Percentiles rank a stretch among this genome's conserved stretches.
These are phyloP conservation scores for Thelonectria rubi DNA, from an alignment of 2,329 filamentous ascomycete genomes.

Conservation along the genomic window DNA sequence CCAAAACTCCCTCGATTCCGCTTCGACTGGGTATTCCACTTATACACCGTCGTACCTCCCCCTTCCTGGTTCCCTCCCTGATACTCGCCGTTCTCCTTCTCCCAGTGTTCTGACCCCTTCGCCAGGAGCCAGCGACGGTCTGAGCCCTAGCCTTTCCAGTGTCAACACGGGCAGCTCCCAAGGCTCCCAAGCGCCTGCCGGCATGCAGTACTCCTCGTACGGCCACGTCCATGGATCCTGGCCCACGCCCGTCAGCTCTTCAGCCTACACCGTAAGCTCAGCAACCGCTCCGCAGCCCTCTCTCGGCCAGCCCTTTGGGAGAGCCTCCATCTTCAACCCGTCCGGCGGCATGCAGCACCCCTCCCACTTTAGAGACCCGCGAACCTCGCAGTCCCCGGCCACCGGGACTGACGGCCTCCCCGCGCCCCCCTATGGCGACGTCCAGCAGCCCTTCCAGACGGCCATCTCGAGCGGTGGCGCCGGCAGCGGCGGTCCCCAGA, in stretches of 20 bases:
- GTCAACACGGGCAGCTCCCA: slow-evolving; percentile 68
- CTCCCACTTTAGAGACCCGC: slow-evolving; percentile 40
- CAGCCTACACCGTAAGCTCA: slow-evolving; percentile 63
- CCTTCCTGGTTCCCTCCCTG: slow-evolving; percentile 40
- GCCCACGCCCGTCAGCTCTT: slow-evolving; percentile 60
- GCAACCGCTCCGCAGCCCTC: slow-evolving; percentile 43
- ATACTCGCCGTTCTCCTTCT: slow-evolving; percentile 41
- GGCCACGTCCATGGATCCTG: slow-evolving; percentile 65
- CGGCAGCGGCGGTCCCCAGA: slow-evolving; percentile 42
- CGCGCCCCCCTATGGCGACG: slow-evolving; percentile 73
- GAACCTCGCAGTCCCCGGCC: slow-evolving; percentile 56
- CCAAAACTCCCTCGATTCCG: slow-evolving; percentile 37
- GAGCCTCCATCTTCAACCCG: slow-evolving; percentile 53
- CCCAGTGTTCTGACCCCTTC: slow-evolving; percentile 49
- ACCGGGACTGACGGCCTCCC: slow-evolving; percentile 69
- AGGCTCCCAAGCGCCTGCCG: slow-evolving; percentile 63
- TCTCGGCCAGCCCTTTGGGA: slow-evolving; percentile 43
- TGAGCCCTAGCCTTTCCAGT: slow-evolving; percentile 69
- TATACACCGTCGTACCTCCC: slow-evolving; percentile 39
- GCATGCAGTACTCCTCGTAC: slow-evolving; percentile 58
- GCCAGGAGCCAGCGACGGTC: slow-evolving; percentile 65
- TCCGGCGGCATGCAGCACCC: slow-evolving; percentile 58
- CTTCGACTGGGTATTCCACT: slow-evolving; percentile 35
- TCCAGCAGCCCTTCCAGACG: slow-evolving; percentile 71
- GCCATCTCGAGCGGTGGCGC: slow-evolving; percentile 61